phyloP scores from a whole-genome alignment of 2,329 filamentous ascomycete genomes.

The Aureobasidium sp. region DNA sequence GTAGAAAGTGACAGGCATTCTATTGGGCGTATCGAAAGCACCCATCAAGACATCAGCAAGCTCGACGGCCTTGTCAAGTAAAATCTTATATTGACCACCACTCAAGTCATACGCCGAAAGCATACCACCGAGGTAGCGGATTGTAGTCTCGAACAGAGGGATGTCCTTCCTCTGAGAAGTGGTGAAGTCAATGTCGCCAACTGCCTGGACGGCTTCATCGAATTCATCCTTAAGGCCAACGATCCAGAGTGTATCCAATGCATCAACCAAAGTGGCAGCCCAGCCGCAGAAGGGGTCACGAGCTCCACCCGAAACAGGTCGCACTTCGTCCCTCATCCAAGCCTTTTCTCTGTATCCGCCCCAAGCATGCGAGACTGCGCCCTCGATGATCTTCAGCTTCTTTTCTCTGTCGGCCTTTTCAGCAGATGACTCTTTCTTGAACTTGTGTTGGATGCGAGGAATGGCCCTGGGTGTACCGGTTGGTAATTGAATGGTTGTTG shows the following conservation, averaged over 20 bases:
- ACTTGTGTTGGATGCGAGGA: constrained; percentile 68
- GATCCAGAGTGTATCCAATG: constrained; percentile 79
- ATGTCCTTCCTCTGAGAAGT: constrained; percentile 60
- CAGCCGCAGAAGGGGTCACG: constrained; percentile 85
- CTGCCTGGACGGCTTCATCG: constrained; percentile 63
- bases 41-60: constrained; percentile 74
- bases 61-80: constrained; percentile 72
- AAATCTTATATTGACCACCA: constrained; percentile 57
- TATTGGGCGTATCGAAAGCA: constrained; percentile 85
- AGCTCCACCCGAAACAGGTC: constrained; percentile 59
- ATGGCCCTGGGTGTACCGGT: constrained; percentile 62
- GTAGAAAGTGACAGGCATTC: constrained; percentile 81
- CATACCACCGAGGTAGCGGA: constrained; percentile 83
- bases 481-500: constrained; percentile 68
- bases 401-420: constrained; percentile 56
- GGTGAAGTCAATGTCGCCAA: constrained; percentile 76
- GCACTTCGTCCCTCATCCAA: constrained; percentile 81
- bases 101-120: constrained; percentile 82
- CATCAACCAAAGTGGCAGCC: constrained; percentile 81
- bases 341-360: constrained; percentile 70
- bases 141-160: constrained; percentile 87
- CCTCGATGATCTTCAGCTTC: constrained; percentile 61
- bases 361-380: constrained; percentile 74
- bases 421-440: constrained; percentile 55
- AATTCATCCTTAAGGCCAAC: constrained; percentile 75